A percentile compares a stretch with the other conserved stretches of the same genome.
phyloP scores from a whole-genome alignment of 139 green algal genomes.

The Tetradesmus lagerheimii region DNA sequence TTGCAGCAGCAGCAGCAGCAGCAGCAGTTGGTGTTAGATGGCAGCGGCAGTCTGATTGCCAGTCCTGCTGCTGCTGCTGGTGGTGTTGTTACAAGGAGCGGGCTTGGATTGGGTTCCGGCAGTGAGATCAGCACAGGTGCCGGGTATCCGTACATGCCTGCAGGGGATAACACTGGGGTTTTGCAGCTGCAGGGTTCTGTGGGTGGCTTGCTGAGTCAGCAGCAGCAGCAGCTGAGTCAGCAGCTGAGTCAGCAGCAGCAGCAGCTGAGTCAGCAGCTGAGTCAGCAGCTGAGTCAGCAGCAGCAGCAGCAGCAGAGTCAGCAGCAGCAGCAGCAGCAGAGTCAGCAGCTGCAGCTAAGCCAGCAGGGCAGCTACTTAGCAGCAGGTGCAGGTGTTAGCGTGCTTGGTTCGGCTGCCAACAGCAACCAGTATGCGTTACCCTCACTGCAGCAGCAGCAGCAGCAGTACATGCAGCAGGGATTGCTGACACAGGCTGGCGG shows the following conservation, averaged over 20 bases:
- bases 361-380: neutral
- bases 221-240: slow-evolving; percentile 8
- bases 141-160: neutral
- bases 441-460: neutral
- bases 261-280: neutral
- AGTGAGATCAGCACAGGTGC: neutral
- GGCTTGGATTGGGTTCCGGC: neutral
- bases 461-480: neutral
- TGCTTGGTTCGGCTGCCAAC: neutral
- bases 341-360: neutral
- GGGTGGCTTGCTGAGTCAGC: neutral
- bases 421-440: neutral
- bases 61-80: neutral
- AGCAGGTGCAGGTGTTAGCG: neutral
- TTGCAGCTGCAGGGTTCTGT: neutral
- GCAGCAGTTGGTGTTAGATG: slow-evolving; percentile 4
- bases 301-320: neutral
- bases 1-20: slow-evolving; percentile 1
- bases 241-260: slow-evolving; percentile 7
- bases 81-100: neutral
- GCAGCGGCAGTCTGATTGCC: neutral
- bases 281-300: slow-evolving; percentile 19
- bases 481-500: neutral
- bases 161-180: neutral
- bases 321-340: neutral